Conservation (phyloP, 2,329 filamentous ascomycete species). For the Ophiostoma sp. region DNA sequence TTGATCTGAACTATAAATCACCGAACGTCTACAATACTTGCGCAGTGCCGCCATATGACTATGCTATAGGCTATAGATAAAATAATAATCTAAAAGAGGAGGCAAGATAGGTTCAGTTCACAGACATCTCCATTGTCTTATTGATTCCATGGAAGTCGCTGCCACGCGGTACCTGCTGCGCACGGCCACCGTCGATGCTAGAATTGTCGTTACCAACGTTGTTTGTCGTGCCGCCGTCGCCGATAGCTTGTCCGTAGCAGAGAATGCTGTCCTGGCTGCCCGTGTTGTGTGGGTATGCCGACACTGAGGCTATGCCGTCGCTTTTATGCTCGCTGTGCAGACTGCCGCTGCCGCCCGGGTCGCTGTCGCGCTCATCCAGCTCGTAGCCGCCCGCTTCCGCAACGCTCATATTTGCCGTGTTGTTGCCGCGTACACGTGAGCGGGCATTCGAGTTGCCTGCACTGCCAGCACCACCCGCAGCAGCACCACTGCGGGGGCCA, state of each 20-base stretch:
- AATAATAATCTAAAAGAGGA: neutral
- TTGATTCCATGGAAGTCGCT: neutral
- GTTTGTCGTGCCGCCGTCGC: neutral
- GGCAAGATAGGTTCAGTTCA: neutral
- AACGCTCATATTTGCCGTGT: neutral
- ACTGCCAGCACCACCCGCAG: neutral
- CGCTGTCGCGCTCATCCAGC: conserved; percentile 21
- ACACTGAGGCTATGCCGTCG: conserved; percentile 10
- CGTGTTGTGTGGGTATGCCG: neutral
- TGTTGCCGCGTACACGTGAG: neutral
- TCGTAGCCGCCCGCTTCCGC: conserved; percentile 13
- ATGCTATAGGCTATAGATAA: no score
- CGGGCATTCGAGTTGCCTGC: neutral
- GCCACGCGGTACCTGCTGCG: neutral
- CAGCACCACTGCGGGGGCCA: neutral
- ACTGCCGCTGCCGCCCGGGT: conserved; percentile 10
- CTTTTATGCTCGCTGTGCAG: conserved; percentile 15
- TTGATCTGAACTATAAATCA: no score
- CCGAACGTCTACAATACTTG: no score
- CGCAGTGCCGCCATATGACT: no score
- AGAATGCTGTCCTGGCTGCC: neutral
- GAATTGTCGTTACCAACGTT: neutral
- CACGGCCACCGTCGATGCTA: neutral
- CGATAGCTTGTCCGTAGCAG: neutral
- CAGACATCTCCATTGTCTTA: neutral